Evolutionary conservation across 805 yeast species (phyloP).

Genomic region (Osmozyma mogii): DNA sequence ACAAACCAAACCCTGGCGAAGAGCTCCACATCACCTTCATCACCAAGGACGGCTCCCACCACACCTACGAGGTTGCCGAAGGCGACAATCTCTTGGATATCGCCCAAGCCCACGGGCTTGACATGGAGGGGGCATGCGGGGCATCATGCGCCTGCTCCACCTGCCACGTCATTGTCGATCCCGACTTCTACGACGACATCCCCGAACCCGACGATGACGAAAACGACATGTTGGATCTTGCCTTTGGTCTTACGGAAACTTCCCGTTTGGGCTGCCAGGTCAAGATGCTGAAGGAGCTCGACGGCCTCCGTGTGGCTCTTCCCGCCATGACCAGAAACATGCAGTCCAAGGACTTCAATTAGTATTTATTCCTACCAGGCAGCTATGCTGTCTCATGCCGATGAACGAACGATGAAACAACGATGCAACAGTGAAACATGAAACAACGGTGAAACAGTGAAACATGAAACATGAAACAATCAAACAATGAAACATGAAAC

Average conservation of each 20-base stretch:
- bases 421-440: slow-evolving; percentile 1
- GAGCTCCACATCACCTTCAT: slow-evolving; percentile 78
- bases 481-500: slow-evolving; percentile 3
- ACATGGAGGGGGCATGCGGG: slow-evolving; percentile 98
- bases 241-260: slow-evolving; percentile 95
- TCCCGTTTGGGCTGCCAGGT: slow-evolving; percentile 95
- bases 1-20: slow-evolving; percentile 89
- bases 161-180: slow-evolving; percentile 94
- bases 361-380: too few relatives aligned
- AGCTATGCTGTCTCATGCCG: neutral
- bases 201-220: slow-evolving; percentile 98
- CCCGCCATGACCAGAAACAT: slow-evolving; percentile 97
- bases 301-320: slow-evolving; percentile 88
- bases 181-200: slow-evolving; percentile 81
- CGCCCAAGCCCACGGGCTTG: slow-evolving; percentile 88
- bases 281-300: slow-evolving; percentile 79
- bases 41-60: slow-evolving; percentile 83
- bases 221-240: slow-evolving; percentile 96
- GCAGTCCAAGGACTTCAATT: slow-evolving; percentile 70
- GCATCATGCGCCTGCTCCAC: slow-evolving; percentile 99
- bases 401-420: neutral
- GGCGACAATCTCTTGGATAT: slow-evolving; percentile 90
- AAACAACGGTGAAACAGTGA: slow-evolving; percentile 3
- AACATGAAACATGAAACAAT: slow-evolving; percentile 1
- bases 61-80: slow-evolving; percentile 76